These are phyloP conservation scores for Blakeslea trispora DNA, from an alignment of 371 early-diverging fungal genomes.

Conservation along the genomic window DNA sequence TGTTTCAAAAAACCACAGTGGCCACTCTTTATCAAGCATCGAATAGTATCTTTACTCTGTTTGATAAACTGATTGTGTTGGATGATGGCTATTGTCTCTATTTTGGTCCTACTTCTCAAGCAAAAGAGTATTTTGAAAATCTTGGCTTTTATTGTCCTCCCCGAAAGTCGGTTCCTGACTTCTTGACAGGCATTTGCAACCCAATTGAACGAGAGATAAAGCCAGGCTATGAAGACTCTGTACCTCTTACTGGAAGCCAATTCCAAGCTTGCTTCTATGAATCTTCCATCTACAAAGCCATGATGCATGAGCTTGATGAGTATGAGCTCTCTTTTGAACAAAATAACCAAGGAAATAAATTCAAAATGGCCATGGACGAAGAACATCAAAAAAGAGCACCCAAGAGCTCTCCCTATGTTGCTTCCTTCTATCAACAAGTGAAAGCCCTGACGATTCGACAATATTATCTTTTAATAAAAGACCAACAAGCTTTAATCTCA, in stretches of 20 bases:
- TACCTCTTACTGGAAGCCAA: constrained; percentile 45
- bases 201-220: constrained; percentile 59
- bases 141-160: constrained; percentile 70
- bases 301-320: constrained; percentile 39
- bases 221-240: constrained; percentile 53
- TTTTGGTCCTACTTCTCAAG: constrained; percentile 68
- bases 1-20: constrained; percentile 63
- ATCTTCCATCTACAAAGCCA: constrained; percentile 35
- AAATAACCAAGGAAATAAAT: constrained; percentile 37
- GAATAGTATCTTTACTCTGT: constrained; percentile 73
- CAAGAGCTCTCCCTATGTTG: constrained; percentile 57
- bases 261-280: constrained; percentile 49
- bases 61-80: constrained; percentile 73
- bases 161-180: constrained; percentile 76
- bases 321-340: constrained; percentile 39
- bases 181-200: constrained; percentile 70
- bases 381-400: constrained; percentile 59
- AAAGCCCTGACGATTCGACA: constrained; percentile 63
- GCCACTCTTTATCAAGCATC: constrained; percentile 71
- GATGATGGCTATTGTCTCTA: constrained; percentile 74
- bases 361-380: constrained; percentile 55
- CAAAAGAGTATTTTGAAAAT: constrained; percentile 65
- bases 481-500: constrained; percentile 51
- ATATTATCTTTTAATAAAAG: constrained; percentile 55
- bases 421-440: constrained; percentile 65